Conservation (phyloP, 148 eudicot species). For the Camellia japonica region DNA sequence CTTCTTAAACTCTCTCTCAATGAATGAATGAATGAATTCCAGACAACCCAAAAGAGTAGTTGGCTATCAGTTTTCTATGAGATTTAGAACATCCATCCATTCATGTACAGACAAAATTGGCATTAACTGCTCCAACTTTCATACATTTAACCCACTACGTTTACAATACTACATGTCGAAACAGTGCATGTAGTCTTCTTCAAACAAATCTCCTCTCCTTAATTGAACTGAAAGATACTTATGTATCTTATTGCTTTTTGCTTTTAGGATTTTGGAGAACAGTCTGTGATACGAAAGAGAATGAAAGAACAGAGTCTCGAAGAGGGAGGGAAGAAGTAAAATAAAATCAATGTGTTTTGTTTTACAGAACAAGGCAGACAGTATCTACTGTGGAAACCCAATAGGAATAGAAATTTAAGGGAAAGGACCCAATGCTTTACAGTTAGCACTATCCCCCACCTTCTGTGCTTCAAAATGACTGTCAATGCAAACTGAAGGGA, state of each 20-base stretch:
- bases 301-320: conserved; percentile 11
- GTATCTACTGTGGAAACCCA: conserved; percentile 20
- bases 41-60: neutral
- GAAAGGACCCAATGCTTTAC: conserved; percentile 16
- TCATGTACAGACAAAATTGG: neutral
- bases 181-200: neutral
- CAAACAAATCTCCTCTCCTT: conserved; percentile 4
- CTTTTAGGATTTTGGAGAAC: conserved; percentile 4
- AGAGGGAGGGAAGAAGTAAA: neutral
- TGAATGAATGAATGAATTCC: neutral
- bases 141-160: neutral
- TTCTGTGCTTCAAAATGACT: conserved; percentile 11
- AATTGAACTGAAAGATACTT: neutral
- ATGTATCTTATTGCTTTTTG: neutral
- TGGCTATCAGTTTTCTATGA: neutral
- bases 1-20: neutral
- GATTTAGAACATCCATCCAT: neutral
- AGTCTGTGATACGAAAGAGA: conserved; percentile 1
- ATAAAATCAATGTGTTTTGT: neutral
- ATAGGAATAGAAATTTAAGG: conserved; percentile 7
- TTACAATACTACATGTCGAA: neutral
- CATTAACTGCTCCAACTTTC: neutral
- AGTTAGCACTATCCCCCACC: conserved; percentile 15
- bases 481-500: conserved; percentile 12
- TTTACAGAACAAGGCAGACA: conserved; percentile 16